Base-by-base conservation (phyloP, 768 basidiomycete genomes). In the Clathrus columnatus region DNA sequence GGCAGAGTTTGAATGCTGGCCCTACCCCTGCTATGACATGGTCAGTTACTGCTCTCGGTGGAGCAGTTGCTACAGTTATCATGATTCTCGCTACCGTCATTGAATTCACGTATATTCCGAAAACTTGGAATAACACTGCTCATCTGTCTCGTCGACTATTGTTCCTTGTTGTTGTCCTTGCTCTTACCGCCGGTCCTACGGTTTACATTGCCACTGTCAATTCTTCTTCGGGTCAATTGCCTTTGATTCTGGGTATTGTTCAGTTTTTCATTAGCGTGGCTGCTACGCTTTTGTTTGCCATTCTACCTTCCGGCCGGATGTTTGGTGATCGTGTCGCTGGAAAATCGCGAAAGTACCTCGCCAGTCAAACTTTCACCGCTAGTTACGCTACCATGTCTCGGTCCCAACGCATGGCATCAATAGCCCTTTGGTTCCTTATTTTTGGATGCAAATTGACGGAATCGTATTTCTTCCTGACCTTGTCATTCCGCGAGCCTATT, bases 41-140 rank as follows among this genome's bases (percentile, higher is more conserved):
- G 92, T 93, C 91, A 32, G 91, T 90, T 24, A 86, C 86, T 11
- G 96, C 92, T 7, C 81, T 99, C 7, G 96, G 96, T 42, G 96
- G 96, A 26, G 91, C 91, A 1, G 89, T 97, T 46, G 88, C 96
- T n/a, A 91, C 93, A 0, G 62, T 88, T 58, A 98, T 99, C 75
- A 96, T 95, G 92, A 91, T 97, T 53, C 74, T 79, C 60, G 96
- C 95, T 51, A 98, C 96, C 7, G 75, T 96, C 48, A 84, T 85
- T 56, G 96, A 98, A 72, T 98, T 96, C 70, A 87, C 88, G 27
- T 98, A 96, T 72, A 95, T 99, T 70, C 96, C 96, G 1, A 89
- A 91, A 1, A 98, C 92, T 18, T 98, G 95, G 96, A 95, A 94
- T 69, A 98, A 97, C 71, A 91, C 93, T 26, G 93, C 92, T 5